Percentiles rank a stretch among this genome's conserved stretches.
Evolutionary conservation across 139 green algal genomes (phyloP).

Genomic region (Diplosphaera chodatii): DNA sequence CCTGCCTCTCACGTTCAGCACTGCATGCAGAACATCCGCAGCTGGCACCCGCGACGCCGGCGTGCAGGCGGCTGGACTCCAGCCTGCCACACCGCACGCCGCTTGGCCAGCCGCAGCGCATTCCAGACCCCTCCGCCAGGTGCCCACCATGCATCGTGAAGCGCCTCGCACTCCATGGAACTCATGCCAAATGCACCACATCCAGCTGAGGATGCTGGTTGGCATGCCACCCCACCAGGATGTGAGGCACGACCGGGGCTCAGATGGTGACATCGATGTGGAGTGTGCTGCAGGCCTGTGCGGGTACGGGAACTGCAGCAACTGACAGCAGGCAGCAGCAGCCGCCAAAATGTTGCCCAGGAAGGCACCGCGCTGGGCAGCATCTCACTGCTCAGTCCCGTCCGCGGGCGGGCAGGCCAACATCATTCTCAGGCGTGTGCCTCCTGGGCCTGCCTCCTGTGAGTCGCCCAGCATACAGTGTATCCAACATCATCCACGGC

Average conservation of each 20-base stretch:
- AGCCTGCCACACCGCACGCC: background rate
- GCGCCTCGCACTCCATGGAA: no score
- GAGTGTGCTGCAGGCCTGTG: background rate
- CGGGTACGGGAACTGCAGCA: background rate
- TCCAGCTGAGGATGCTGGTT: no score
- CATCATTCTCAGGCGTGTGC: background rate
- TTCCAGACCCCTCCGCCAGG: background rate
- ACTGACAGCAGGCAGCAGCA: background rate
- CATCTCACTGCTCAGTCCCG: slow-evolving; percentile 14
- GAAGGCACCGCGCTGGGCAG: slow-evolving; percentile 1
- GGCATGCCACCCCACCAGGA: no score
- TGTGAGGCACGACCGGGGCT: no score
- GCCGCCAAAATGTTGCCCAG: background rate
- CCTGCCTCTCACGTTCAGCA: no score
- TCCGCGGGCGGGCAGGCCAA: background rate
- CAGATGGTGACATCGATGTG: no score
- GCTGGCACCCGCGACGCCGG: background rate
- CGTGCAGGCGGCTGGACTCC: background rate
- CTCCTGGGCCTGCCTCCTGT: no score
- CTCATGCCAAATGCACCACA: no score
- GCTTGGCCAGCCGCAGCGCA: background rate
- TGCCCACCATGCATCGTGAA: background rate
- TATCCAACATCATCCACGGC: no score
- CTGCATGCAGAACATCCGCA: slow-evolving; percentile 1
- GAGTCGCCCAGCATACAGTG: no score